These are phyloP conservation scores for Aspergillus uvarum DNA, from an alignment of 2,329 filamentous ascomycete species.

Conservation along the genomic window DNA sequence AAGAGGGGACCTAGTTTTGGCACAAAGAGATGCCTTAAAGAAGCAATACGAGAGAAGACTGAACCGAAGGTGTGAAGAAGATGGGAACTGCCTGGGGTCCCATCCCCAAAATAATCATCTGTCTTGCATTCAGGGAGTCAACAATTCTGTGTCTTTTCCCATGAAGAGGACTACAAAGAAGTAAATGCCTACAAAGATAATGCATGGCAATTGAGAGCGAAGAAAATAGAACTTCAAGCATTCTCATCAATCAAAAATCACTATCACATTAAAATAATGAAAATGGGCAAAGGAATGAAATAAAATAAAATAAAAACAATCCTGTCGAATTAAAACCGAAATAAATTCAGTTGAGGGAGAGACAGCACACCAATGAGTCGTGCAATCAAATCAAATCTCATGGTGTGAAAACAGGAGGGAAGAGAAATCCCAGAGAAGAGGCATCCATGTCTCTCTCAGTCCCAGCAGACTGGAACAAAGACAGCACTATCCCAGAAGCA, in stretches of 20 bases:
- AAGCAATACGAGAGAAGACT: background rate
- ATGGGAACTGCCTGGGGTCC: background rate
- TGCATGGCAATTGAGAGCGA: slow-evolving; percentile 4
- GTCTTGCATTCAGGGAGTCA: background rate
- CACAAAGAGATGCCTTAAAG: slow-evolving; percentile 4
- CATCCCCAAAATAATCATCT: background rate
- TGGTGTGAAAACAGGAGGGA: background rate
- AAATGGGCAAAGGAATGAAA: slow-evolving; percentile 7
- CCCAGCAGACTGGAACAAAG: slow-evolving; percentile 24
- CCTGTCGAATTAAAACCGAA: background rate
- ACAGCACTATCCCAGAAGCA: slow-evolving; percentile 11
- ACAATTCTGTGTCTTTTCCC: background rate
- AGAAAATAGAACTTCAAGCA: slow-evolving; percentile 15
- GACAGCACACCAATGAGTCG: slow-evolving; percentile 4
- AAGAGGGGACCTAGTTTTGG: background rate
- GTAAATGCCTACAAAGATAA: slow-evolving; percentile 4
- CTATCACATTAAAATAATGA: slow-evolving; percentile 12
- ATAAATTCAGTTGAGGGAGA: background rate
- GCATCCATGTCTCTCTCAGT: slow-evolving; percentile 10
- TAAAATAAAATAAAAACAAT: slow-evolving; percentile 8
- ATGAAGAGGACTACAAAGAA: background rate
- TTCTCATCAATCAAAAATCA: slow-evolving; percentile 15
- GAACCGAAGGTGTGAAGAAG: background rate
- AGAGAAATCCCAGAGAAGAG: slow-evolving; percentile 3
- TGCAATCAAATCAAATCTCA: slow-evolving; percentile 3